Conservation (phyloP, 75 land plant species). For the Selaginella tamariscina region DNA sequence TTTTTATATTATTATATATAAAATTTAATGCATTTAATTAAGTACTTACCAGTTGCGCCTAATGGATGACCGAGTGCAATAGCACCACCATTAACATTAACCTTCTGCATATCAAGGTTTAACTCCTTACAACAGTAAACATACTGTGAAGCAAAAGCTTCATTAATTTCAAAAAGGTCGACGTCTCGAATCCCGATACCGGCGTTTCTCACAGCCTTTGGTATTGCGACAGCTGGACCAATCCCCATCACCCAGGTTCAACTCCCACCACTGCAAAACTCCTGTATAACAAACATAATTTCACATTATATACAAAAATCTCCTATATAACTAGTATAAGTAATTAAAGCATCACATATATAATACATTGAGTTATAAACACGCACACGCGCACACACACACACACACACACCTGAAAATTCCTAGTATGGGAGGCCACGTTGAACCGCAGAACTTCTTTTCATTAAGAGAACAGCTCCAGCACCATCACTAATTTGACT, state of each 20-base stretch:
- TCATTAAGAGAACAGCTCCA: neutral
- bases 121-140: constrained; percentile 21
- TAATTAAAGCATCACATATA: too few species aligned
- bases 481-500: neutral
- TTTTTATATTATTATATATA: neutral
- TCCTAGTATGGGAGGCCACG: neutral
- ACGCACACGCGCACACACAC: too few species aligned
- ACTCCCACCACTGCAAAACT: neutral
- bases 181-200: neutral
- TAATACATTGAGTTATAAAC: too few species aligned
- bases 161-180: neutral
- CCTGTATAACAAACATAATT: too few species aligned
- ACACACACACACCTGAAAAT: neutral
- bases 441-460: neutral
- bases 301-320: neutral
- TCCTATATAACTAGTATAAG: neutral
- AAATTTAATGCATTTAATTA: neutral
- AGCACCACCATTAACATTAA: constrained; percentile 30
- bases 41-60: constrained; percentile 19
- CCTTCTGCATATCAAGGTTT: constrained; percentile 19
- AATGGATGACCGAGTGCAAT: constrained; percentile 26
- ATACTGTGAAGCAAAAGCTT: constrained; percentile 22
- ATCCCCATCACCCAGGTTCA: neutral
- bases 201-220: neutral
- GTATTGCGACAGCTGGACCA: neutral